Percentiles rank a stretch among this genome's conserved stretches.
Conservation (phyloP, 2,329 filamentous ascomycete species). For the Penicillium sp. region DNA sequence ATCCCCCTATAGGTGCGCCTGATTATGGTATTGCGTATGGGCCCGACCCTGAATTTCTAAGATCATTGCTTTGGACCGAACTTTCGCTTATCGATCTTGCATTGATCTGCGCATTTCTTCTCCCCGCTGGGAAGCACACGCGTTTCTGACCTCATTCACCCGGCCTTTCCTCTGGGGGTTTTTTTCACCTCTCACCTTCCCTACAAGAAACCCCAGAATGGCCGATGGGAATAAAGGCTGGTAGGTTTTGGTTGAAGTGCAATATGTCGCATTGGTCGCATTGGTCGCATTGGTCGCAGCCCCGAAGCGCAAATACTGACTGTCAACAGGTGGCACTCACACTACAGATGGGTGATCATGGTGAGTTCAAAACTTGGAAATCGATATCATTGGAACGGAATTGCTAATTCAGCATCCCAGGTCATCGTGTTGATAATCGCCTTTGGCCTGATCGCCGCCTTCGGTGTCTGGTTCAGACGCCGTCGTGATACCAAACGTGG, state of each 20-base stretch:
- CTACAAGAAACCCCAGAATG: neutral
- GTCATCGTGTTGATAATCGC: constrained; percentile 70
- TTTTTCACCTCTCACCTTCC: neutral
- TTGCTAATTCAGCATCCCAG: neutral
- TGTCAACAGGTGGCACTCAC: constrained; percentile 46
- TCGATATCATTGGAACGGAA: neutral
- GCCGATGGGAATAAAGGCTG: neutral
- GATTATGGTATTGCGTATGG: neutral
- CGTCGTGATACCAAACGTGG: constrained; percentile 66
- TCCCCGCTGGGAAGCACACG: neutral
- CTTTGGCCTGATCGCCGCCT: constrained; percentile 66
- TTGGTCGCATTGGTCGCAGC: neutral
- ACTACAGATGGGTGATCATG: constrained; percentile 82
- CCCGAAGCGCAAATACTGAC: neutral
- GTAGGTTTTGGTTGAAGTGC: neutral
- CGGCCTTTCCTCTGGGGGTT: neutral
- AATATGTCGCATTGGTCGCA: neutral
- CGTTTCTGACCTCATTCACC: neutral
- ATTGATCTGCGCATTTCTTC: neutral
- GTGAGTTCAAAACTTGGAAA: constrained; percentile 14
- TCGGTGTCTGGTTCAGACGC: constrained; percentile 70
- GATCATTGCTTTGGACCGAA: neutral
- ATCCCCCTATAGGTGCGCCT: neutral
- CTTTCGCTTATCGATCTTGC: neutral
- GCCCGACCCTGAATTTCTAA: neutral